Percentiles rank a stretch among this genome's conserved stretches.
Evolutionary conservation across 1,284 basidiomycete species (phyloP).

Genomic region (Gymnopus androsaceus): DNA sequence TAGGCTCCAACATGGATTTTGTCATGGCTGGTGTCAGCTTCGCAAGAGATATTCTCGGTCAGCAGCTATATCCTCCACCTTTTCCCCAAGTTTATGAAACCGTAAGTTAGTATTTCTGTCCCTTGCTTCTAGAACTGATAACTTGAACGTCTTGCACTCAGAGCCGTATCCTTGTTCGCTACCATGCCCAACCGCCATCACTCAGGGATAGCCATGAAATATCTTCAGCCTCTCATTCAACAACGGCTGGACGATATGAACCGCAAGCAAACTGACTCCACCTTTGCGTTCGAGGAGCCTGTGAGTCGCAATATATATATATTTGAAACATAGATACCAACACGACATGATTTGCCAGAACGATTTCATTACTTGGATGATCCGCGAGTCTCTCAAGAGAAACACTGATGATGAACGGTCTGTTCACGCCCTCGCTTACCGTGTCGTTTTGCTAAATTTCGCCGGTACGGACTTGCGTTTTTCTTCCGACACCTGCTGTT

Average conservation of each 20-base stretch:
- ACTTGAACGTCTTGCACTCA: background rate
- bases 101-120: constrained; percentile 13
- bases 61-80: constrained; percentile 21
- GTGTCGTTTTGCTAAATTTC: no score
- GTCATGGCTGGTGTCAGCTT: constrained; percentile 18
- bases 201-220: constrained; percentile 19
- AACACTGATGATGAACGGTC: constrained; percentile 18
- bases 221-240: constrained; percentile 19
- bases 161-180: constrained; percentile 17
- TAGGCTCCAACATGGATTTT: constrained; percentile 22
- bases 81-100: constrained; percentile 23
- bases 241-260: constrained; percentile 20
- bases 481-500: no score
- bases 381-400: constrained; percentile 23
- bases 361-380: constrained; percentile 23
- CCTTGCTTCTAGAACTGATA: background rate
- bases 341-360: constrained; percentile 14
- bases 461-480: no score
- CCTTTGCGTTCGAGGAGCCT: constrained; percentile 19
- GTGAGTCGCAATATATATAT: constrained; percentile 11
- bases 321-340: background rate
- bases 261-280: constrained; percentile 16
- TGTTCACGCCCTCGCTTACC: constrained; percentile 17
- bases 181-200: constrained; percentile 22
- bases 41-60: constrained; percentile 17